Conservation (phyloP, 2,329 filamentous ascomycete species). For the Penicillium sp. region DNA sequence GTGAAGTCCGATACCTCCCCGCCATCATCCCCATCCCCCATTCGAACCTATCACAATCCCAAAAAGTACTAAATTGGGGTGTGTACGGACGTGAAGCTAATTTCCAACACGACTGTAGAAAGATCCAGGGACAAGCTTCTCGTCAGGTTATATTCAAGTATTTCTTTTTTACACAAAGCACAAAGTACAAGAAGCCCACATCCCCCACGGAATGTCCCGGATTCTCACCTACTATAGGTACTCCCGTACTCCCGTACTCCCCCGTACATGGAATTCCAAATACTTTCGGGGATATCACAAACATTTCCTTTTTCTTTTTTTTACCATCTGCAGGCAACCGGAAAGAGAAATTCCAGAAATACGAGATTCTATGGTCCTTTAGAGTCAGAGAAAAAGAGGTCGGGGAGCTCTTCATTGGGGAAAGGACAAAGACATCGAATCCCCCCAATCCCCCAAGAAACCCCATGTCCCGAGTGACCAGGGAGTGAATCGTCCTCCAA, state of each 20-base stretch:
- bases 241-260: background rate
- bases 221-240: background rate
- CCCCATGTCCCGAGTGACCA: conserved; percentile 3
- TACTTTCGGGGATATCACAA: background rate
- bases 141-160: conserved; percentile 8
- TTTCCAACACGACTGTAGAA: conserved; percentile 9
- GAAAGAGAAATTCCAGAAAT: background rate
- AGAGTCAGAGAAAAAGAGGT: background rate
- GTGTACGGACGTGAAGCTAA: conserved; percentile 6
- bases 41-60: background rate
- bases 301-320: background rate
- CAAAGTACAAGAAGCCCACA: background rate
- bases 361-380: background rate
- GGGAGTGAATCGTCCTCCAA: conserved; percentile 5
- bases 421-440: background rate
- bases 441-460: background rate
- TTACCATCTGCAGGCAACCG: background rate
- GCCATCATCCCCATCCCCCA: background rate
- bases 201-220: conserved; percentile 1
- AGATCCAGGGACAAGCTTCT: conserved; percentile 6
- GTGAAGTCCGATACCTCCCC: background rate
- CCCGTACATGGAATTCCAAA: background rate
- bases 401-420: background rate
- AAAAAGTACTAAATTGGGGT: background rate
- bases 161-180: conserved; percentile 1